Conservation (phyloP, 345 rosid species). For the Syzygium oleosum region DNA sequence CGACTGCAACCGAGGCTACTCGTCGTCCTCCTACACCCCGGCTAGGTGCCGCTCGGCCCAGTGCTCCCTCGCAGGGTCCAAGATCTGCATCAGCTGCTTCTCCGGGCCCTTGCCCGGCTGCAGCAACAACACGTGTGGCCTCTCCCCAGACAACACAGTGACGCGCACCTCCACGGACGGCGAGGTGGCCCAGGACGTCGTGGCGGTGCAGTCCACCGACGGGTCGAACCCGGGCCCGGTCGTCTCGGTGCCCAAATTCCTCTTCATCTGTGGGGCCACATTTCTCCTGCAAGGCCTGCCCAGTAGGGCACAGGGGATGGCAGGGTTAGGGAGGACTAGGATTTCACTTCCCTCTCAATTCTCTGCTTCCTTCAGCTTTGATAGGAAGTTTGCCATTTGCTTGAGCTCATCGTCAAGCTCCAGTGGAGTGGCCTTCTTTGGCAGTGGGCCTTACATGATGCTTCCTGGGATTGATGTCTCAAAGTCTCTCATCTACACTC, state of each 20-base stretch:
- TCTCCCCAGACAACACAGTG: constrained; percentile 24
- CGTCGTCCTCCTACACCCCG: constrained; percentile 31
- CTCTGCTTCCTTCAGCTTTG: constrained; percentile 13
- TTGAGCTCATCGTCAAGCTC: constrained; percentile 13
- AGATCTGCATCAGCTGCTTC: constrained; percentile 13
- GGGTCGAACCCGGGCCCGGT: constrained; percentile 28
- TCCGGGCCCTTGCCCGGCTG: constrained; percentile 33
- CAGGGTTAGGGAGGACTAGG: constrained; percentile 24
- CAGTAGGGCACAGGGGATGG: constrained; percentile 3
- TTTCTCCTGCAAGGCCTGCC: constrained; percentile 14
- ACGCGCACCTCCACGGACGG: constrained; percentile 10
- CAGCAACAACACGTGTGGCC: constrained; percentile 35
- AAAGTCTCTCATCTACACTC: constrained; percentile 26
- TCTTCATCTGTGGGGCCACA: constrained; percentile 18
- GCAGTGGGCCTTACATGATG: constrained; percentile 19
- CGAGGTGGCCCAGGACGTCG: constrained; percentile 25
- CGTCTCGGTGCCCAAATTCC: constrained; percentile 19
- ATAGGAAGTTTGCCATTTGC: constrained; percentile 26
- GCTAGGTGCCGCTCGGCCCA: constrained; percentile 22
- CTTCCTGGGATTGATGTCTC: constrained; percentile 27
- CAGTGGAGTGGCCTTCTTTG: constrained; percentile 24
- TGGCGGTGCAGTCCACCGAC: constrained; percentile 27
- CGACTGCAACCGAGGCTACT: constrained; percentile 27
- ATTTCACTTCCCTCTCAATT: constrained; percentile 20
- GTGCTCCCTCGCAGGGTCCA: constrained; percentile 22